Percentiles rank a stretch among this genome's conserved stretches.
Conservation (phyloP, 805 yeast species). For the Sungouiozyma intestinalis region DNA sequence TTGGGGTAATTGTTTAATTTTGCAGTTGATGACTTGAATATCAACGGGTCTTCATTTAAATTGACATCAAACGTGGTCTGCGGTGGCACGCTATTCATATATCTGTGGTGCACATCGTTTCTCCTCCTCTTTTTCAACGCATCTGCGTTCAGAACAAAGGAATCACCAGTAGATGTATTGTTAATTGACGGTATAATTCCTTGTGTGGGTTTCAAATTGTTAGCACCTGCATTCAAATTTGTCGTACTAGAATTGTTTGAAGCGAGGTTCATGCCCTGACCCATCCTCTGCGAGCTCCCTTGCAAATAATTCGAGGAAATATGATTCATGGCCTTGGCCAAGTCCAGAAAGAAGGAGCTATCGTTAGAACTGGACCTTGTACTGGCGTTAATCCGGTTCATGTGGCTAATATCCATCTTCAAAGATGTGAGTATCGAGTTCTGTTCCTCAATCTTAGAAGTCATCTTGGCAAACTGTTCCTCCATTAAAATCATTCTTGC, state of each 20-base stretch:
- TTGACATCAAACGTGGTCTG: background rate
- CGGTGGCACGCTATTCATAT: background rate
- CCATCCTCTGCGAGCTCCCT: conserved; percentile 2
- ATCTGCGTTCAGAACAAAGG: conserved; percentile 26
- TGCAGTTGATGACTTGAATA: background rate
- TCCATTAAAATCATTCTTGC: conserved; percentile 25
- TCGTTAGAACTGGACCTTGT: background rate
- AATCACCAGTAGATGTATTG: conserved; percentile 4
- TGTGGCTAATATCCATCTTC: background rate
- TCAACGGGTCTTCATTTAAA: background rate
- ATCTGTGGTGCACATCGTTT: background rate
- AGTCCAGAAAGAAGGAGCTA: conserved; percentile 15
- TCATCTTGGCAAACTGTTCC: conserved; percentile 20
- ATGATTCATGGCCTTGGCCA: conserved; percentile 23
- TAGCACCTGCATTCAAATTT: background rate
- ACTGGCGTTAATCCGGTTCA: background rate
- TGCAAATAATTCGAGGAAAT: conserved; percentile 21
- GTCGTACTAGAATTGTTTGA: conserved; percentile 1
- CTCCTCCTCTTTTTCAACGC: conserved; percentile 23
- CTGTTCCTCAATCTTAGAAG: conserved; percentile 17
- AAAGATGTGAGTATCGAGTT: conserved; percentile 3
- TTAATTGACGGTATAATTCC: conserved; percentile 1
- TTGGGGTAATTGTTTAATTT: background rate
- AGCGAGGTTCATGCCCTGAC: background rate
- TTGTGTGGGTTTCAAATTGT: background rate